Base-by-base conservation (phyloP, 345 rosid species). In the Salix udensis region DNA sequence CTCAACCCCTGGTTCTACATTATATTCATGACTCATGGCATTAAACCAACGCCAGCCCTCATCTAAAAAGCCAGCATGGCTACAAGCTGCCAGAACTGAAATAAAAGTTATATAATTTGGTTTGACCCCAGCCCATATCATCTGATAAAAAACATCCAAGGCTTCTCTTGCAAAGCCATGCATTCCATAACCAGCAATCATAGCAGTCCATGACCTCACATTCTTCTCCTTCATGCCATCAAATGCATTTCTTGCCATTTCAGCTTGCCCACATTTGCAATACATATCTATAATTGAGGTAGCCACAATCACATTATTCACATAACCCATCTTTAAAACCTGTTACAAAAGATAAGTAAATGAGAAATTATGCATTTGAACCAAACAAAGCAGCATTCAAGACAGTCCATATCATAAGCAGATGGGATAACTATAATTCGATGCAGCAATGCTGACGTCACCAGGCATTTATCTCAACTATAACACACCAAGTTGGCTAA, bases 161-260 rank as follows among this genome's bases (percentile, higher is more conserved):
- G 94, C 97, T 87, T 90, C 93, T 74, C 76, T 87, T 66, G 91
- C 93, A 37, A 72, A 79, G 26, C 97, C 94, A 79, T 95, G 91
- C 97, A 90, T 91, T 70, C 97, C 97, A 73, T 90, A 95, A 62
- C 97, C 97, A 69, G 93, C 84, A 67, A 95, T 77, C 90, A 94
- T 87, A 23, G 97, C 95, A 1, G 95, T 90, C 98, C 97, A 94
- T 6, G 97, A 86, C 86, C 81, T 91, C 68, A 90, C 94, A 82
- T 90, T 95, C 85, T 88, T 95, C 70, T 77, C 84, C 82, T 80
- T 88, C 93, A 90, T 82, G 58, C 78, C 81, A 79, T 87, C 80
- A 85, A 94, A 92, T 53, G 77, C 88, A 76, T 86, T 87, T 80
- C 93, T 88, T 2, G 97, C 94, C 26, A 78, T 83, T 76, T 88